Evolutionary conservation across 371 early-diverging fungal genomes (phyloP).

Genomic region (Rhizomucor pusillus): DNA sequence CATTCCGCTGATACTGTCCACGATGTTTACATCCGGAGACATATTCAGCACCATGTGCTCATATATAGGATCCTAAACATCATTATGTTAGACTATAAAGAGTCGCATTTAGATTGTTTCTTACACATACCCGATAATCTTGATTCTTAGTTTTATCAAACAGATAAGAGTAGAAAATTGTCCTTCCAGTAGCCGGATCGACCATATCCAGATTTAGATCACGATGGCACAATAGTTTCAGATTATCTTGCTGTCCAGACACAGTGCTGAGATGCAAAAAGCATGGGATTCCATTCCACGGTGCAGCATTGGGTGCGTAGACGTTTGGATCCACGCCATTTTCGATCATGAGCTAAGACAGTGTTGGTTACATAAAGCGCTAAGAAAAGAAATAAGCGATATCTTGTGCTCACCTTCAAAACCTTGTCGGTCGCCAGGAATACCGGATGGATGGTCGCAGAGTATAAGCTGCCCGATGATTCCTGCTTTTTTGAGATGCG

Average conservation of each 20-base stretch:
- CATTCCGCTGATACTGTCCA: slow-evolving; percentile 40
- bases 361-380: no score
- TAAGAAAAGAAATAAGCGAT: no score
- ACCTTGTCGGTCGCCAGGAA: no score
- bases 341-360: slow-evolving; percentile 29
- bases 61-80: neutral
- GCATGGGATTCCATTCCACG: no score
- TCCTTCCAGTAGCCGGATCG: slow-evolving; percentile 25
- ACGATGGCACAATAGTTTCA: no score
- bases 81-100: slow-evolving; percentile 11
- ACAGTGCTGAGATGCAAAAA: no score
- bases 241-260: no score
- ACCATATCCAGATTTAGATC: no score
- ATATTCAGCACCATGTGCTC: slow-evolving; percentile 4
- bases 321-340: slow-evolving; percentile 38
- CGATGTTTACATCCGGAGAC: slow-evolving; percentile 24
- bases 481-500: no score
- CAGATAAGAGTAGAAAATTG: slow-evolving; percentile 43
- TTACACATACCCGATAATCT: neutral
- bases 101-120: neutral
- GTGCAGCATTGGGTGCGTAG: no score
- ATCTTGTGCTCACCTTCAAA: no score
- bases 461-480: slow-evolving; percentile 22
- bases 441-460: no score
- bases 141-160: slow-evolving; percentile 15